Evolutionary conservation across 352 stramenopile genomes (phyloP).

Genomic region (Phytophthora rubi): DNA sequence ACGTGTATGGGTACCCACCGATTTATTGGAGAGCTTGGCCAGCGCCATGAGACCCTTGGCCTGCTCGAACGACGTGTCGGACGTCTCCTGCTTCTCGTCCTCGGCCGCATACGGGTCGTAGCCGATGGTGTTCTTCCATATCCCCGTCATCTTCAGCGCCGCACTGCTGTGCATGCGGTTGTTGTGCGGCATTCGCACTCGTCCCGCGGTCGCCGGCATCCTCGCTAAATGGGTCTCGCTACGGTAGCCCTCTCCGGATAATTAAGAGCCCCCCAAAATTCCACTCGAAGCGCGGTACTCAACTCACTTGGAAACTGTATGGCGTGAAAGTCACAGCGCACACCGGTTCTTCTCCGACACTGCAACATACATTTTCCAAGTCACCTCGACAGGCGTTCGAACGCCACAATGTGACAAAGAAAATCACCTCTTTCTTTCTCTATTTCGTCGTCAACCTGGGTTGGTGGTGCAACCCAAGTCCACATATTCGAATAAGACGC

Average conservation of each 20-base stretch:
- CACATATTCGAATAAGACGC: constrained; percentile 26
- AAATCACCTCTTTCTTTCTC: constrained; percentile 7
- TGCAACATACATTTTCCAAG: constrained; percentile 1
- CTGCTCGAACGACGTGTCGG: constrained; percentile 86
- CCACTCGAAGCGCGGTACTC: not conserved
- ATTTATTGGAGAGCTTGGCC: constrained; percentile 94
- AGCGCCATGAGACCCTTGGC: constrained; percentile 94
- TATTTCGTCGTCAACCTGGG: too few species aligned
- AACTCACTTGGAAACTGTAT: not conserved
- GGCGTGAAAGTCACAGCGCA: not conserved
- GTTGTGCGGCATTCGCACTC: constrained; percentile 97
- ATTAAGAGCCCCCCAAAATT: not conserved
- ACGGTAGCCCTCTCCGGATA: not conserved
- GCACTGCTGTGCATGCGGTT: constrained; percentile 96
- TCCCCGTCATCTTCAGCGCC: constrained; percentile 95
- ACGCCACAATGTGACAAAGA: constrained; percentile 13
- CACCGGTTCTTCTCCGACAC: not conserved
- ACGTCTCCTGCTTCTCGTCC: constrained; percentile 64
- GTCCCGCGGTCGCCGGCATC: constrained; percentile 89
- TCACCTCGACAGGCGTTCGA: constrained; percentile 5
- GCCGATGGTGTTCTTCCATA: constrained; percentile 97
- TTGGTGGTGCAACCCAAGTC: not conserved
- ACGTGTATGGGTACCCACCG: constrained; percentile 46
- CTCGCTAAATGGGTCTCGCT: not conserved
- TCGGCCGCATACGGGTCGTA: constrained; percentile 94